These are phyloP conservation scores for Penicillium sp. DNA, from an alignment of 2,329 filamentous ascomycete species.

Conservation along the genomic window DNA sequence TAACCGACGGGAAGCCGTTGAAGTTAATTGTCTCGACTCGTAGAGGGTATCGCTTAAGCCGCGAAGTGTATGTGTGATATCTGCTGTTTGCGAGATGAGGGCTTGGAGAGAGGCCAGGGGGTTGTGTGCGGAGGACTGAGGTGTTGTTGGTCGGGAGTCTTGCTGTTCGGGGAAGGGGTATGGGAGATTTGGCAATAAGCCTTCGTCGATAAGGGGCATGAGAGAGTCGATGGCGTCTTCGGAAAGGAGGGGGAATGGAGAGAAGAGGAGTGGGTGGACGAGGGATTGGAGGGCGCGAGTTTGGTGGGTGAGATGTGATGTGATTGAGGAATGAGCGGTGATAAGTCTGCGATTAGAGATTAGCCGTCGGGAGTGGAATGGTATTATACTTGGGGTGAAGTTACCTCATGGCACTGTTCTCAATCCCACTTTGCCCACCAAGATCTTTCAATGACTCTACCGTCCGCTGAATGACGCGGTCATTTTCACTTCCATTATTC, in stretches of 20 bases:
- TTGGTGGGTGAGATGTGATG: conserved; percentile 60
- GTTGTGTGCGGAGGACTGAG: conserved; percentile 31
- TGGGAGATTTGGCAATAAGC: conserved; percentile 53
- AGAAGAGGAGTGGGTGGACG: conserved; percentile 57
- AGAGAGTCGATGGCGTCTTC: conserved; percentile 56
- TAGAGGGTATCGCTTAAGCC: conserved; percentile 88
- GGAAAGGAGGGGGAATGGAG: conserved; percentile 53
- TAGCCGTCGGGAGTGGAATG: background rate
- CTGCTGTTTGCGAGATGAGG: conserved; percentile 67
- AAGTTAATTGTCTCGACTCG: conserved; percentile 87
- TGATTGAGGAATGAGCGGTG: conserved; percentile 57
- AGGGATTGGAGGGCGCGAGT: conserved; percentile 59
- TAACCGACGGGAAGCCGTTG: conserved; percentile 73
- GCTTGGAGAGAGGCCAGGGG: conserved; percentile 64
- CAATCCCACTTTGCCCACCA: conserved; percentile 54
- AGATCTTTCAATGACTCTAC: conserved; percentile 53
- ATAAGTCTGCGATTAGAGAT: conserved; percentile 46
- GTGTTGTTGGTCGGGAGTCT: conserved; percentile 29
- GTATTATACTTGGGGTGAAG: conserved; percentile 7
- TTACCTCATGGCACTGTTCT: conserved; percentile 56
- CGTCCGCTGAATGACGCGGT: conserved; percentile 53
- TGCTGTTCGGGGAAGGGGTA: conserved; percentile 39
- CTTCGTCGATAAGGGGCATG: conserved; percentile 54
- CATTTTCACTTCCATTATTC: conserved; percentile 51
- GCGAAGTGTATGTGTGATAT: conserved; percentile 75